Percentiles rank a stretch among this genome's conserved stretches.
Evolutionary conservation across 495 filamentous ascomycete species (phyloP).

Genomic region (Bathelium albidoporum): DNA sequence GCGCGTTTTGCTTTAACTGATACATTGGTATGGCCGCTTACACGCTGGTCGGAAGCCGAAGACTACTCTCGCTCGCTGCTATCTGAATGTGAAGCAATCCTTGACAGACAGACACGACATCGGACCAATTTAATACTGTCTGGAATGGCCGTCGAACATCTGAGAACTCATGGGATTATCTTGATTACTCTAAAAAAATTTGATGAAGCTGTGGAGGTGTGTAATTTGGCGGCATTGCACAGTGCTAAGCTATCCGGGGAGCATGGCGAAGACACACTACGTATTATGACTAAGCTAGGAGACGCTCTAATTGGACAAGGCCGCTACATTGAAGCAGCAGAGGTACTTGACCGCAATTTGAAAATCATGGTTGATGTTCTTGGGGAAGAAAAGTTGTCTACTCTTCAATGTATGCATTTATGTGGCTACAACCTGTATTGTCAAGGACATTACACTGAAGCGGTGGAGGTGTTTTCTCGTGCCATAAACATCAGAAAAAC

Average conservation of each 20-base stretch:
- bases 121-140: not conserved
- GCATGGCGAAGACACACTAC: not conserved
- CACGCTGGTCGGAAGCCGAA: not conserved
- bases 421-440: too few species aligned
- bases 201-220: not conserved
- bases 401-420: too few species aligned
- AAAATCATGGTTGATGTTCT: not conserved
- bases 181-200: not conserved
- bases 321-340: not conserved
- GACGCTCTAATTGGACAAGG: not conserved
- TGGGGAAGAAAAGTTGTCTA: not conserved
- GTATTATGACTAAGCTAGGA: not conserved
- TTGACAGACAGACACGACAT: not conserved
- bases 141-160: not conserved
- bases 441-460: too few species aligned
- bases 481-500: too few species aligned
- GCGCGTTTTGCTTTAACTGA: not conserved
- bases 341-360: conserved; percentile 6
- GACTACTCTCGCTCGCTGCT: not conserved
- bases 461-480: too few species aligned
- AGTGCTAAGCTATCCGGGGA: not conserved
- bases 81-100: not conserved
- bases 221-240: not conserved
- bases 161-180: not conserved
- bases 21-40: not conserved